These are phyloP conservation scores for Xylaria sp. DNA, from an alignment of 2,329 filamentous ascomycete species.

Conservation along the genomic window DNA sequence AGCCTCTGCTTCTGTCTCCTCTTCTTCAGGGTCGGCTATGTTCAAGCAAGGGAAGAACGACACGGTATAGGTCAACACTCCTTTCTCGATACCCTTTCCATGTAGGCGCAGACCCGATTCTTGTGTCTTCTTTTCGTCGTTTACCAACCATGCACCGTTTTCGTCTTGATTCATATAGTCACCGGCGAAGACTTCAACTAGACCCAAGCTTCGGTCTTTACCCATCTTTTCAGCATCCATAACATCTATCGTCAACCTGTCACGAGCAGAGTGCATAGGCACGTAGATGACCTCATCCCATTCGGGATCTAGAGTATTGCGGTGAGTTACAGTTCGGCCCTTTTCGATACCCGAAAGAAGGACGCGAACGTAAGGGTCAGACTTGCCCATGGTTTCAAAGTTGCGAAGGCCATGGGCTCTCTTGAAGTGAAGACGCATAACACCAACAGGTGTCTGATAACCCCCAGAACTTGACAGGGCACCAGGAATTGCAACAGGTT, in stretches of 20 bases:
- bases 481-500: constrained; percentile 88
- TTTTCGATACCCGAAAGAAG: constrained; percentile 91
- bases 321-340: constrained; percentile 91
- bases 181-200: constrained; percentile 78
- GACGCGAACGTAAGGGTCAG: constrained; percentile 92
- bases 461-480: constrained; percentile 81
- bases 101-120: constrained; percentile 78
- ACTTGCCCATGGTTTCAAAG: constrained; percentile 94
- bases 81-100: constrained; percentile 79
- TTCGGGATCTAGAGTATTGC: constrained; percentile 93
- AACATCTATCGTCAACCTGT: constrained; percentile 88
- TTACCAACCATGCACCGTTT: constrained; percentile 80
- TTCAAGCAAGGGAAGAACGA: constrained; percentile 93
- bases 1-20: constrained; percentile 59
- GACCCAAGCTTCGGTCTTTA: constrained; percentile 88
- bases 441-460: constrained; percentile 92
- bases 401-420: constrained; percentile 86
- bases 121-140: constrained; percentile 78
- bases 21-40: constrained; percentile 87
- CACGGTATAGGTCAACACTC: constrained; percentile 81
- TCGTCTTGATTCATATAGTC: constrained; percentile 85
- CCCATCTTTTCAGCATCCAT: constrained; percentile 96
- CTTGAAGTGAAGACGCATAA: constrained; percentile 93
- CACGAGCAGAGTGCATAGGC: constrained; percentile 84
- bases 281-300: constrained; percentile 98